Conservation (phyloP, 2,329 filamentous ascomycete species). For the Clonostachys rosea region DNA sequence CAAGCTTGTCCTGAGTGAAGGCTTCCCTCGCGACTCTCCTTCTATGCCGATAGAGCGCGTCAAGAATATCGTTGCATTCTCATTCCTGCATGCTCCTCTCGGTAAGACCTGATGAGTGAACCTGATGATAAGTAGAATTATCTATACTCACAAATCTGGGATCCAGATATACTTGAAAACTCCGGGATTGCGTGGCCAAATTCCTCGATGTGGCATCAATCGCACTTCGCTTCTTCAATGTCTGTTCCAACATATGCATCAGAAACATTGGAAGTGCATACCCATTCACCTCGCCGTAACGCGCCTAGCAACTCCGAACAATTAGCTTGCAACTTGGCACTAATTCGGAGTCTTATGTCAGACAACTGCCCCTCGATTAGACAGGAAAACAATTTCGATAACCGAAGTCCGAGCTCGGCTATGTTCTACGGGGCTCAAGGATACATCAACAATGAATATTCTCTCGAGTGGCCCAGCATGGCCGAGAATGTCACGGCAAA, state of each 20-base stretch:
- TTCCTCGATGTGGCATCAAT: slow-evolving; percentile 59
- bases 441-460: background rate
- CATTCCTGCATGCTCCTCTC: slow-evolving; percentile 80
- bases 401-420: background rate
- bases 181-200: slow-evolving; percentile 80
- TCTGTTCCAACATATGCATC: slow-evolving; percentile 31
- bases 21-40: slow-evolving; percentile 52
- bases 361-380: background rate
- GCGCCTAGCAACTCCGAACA: background rate
- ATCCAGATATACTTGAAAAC: slow-evolving; percentile 61
- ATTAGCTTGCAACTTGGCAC: background rate
- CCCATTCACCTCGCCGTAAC: slow-evolving; percentile 54
- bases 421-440: background rate
- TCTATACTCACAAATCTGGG: slow-evolving; percentile 2
- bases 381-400: background rate
- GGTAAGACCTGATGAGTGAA: slow-evolving; percentile 40
- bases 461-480: background rate
- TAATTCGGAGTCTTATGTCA: no score
- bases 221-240: slow-evolving; percentile 32
- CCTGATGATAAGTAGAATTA: background rate
- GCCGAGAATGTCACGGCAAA: background rate
- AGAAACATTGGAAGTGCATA: slow-evolving; percentile 51
- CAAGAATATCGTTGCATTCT: slow-evolving; percentile 72
- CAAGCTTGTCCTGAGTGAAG: slow-evolving; percentile 72
- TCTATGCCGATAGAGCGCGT: slow-evolving; percentile 57